Evolutionary conservation across 2,329 filamentous ascomycete species (phyloP).

Genomic region (Penicillium sp.): DNA sequence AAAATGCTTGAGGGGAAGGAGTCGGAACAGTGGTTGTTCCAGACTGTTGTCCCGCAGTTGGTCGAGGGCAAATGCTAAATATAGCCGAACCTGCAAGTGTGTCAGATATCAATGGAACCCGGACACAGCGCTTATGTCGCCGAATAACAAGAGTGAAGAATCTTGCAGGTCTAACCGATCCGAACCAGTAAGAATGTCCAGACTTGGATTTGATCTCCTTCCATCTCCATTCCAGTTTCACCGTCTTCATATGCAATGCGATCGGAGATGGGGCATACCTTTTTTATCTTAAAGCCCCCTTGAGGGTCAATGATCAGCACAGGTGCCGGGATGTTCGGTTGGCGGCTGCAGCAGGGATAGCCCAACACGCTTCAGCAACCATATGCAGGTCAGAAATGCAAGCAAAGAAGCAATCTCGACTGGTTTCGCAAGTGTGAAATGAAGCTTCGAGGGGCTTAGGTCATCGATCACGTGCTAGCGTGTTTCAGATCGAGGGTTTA

Average conservation of each 20-base stretch:
- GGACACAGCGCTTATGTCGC: conserved; percentile 20
- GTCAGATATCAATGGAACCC: conserved; percentile 28
- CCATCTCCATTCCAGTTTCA: conserved; percentile 1
- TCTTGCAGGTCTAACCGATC: background rate
- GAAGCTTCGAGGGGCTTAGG: conserved; percentile 17
- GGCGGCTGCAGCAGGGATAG: conserved; percentile 8
- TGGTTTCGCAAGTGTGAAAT: conserved; percentile 17
- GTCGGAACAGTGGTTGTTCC: conserved; percentile 18
- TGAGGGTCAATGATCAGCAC: conserved; percentile 10
- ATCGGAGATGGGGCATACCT: conserved; percentile 14
- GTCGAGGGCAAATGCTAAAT: conserved; percentile 33
- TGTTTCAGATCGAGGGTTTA: conserved; percentile 30
- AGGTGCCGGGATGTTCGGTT: background rate
- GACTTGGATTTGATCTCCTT: background rate
- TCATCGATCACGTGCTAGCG: conserved; percentile 30
- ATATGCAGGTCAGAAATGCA: background rate
- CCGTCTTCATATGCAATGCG: conserved; percentile 1
- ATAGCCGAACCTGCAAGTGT: conserved; percentile 32
- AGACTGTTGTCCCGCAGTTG: conserved; percentile 24
- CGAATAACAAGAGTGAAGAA: background rate
- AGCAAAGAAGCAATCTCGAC: background rate
- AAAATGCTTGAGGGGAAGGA: background rate
- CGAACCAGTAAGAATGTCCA: background rate
- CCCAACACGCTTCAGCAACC: background rate
- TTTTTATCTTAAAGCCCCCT: background rate